Percentiles rank a stretch among this genome's conserved stretches.
phyloP scores from a whole-genome alignment of 1,139 yeast genomes.

The Nakaseomyces bracarensis region DNA sequence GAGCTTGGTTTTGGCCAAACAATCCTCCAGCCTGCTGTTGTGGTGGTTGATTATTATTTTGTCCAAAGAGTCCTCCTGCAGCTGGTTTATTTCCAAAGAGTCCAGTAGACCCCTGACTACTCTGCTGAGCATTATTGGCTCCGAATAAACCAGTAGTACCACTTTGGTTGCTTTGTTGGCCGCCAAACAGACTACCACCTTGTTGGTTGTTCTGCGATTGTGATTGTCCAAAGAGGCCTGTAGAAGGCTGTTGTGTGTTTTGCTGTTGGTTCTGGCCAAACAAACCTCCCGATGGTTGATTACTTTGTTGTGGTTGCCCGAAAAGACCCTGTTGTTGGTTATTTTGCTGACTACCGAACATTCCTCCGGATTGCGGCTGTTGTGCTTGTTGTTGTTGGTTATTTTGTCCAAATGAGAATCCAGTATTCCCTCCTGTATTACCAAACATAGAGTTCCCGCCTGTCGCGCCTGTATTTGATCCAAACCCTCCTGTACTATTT shows the following conservation, averaged over 20 bases:
- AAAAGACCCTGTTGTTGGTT: slow-evolving; percentile 11
- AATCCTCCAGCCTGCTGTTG: slow-evolving; percentile 10
- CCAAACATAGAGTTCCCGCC: slow-evolving; percentile 4
- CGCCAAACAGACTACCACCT: slow-evolving; percentile 7
- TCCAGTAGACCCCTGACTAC: slow-evolving; percentile 2
- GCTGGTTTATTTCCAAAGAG: slow-evolving; percentile 6
- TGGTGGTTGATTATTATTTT: slow-evolving; percentile 2
- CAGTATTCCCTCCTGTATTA: slow-evolving; percentile 1
- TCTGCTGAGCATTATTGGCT: neutral
- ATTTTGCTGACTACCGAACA: slow-evolving; percentile 26
- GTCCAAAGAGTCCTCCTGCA: slow-evolving; percentile 7
- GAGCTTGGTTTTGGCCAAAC: slow-evolving; percentile 9
- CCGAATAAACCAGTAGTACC: slow-evolving; percentile 10
- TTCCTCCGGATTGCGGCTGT: slow-evolving; percentile 18
- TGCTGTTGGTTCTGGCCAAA: slow-evolving; percentile 10
- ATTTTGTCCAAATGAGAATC: slow-evolving; percentile 9
- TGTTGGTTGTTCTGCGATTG: neutral
- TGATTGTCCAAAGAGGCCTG: slow-evolving; percentile 30
- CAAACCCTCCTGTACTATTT: slow-evolving; percentile 8
- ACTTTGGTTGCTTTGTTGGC: slow-evolving; percentile 9
- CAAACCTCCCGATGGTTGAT: slow-evolving; percentile 21
- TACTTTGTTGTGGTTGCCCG: slow-evolving; percentile 27
- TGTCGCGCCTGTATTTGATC: slow-evolving; percentile 3
- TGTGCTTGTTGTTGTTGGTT: slow-evolving; percentile 2
- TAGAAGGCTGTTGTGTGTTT: slow-evolving; percentile 11